Evolutionary conservation across 2,329 filamentous ascomycete genomes (phyloP), one percentile per base, ranked within the genome.

Genomic region (Malbranchea cinnamomea): DNA sequence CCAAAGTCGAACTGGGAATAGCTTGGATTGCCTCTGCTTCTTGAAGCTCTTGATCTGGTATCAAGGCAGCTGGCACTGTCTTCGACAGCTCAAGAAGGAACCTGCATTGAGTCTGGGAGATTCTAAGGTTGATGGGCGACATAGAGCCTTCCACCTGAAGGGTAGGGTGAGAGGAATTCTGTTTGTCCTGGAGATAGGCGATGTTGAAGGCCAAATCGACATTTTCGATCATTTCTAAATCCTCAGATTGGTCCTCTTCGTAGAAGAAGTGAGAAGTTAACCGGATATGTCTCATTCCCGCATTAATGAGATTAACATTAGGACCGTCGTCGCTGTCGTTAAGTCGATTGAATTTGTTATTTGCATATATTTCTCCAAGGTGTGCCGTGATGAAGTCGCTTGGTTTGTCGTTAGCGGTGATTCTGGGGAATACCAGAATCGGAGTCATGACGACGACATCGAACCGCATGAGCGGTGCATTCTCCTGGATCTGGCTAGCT

Each of bases 191-290:
- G 1, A 85, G 72, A 53, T 94, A 87, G 2, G 79, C 91, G 40
- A 98, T 76, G 37, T 80, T 81, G 57, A 98, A 94, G 27, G 80
- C 81, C 14, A 99, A 62, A 49, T 98, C 89, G 8, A 98, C 84
- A 43, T 94, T 84, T 46, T 98, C 85, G 42, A 99, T 93, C 62
- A 99, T 78, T 50, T 98, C 83, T 5, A 98, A 63, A 50, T 93
- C 84, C 52, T 98, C 89, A 0, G 72, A 71, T 33, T 69, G 57
- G 19, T 74, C 70, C 2, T 74, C 65, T 0, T 71, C 54, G 44
- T 91, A 95, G 49, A 92, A 71, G 46, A 95, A 83, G 32, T 82
- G 75, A 0, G 87, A 95, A 0, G 83, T 94, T 16, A 98, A 62
- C 19, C 81, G 75, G 37, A 94, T 83, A 37, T 98, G 92, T 31